phyloP scores from a whole-genome alignment of 352 stramenopile species.

The Phytophthora sp. region DNA sequence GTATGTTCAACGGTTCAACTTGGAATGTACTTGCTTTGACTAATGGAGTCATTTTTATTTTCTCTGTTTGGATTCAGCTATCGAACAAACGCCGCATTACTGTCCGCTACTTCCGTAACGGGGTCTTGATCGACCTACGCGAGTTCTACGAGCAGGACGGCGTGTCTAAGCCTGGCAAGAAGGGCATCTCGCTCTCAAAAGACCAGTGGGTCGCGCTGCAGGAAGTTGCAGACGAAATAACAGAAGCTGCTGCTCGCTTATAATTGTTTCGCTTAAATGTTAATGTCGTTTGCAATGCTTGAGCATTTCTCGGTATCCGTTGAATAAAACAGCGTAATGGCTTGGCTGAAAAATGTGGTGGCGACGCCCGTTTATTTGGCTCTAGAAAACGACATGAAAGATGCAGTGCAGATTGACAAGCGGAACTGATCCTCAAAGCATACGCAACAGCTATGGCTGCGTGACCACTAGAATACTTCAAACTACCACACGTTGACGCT shows the following conservation, averaged over 20 bases:
- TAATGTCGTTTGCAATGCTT: too few relatives aligned
- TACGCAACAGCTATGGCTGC: conserved; percentile 34
- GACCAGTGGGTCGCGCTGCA: conserved; percentile 66
- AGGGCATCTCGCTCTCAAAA: conserved; percentile 78
- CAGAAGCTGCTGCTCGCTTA: conserved; percentile 34
- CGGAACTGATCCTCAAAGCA: conserved; percentile 25
- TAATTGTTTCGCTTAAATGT: conserved; percentile 15
- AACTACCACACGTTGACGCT: conserved; percentile 49
- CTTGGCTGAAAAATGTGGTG: too few relatives aligned
- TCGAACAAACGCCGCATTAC: conserved; percentile 61
- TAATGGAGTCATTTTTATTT: conserved; percentile 12
- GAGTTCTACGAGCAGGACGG: conserved; percentile 76
- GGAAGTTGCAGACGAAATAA: conserved; percentile 39
- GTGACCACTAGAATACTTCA: conserved; percentile 41
- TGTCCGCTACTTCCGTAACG: conserved; percentile 53
- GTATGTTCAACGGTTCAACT: conserved; percentile 35
- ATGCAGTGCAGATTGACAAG: conserved; percentile 22
- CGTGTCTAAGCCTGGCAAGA: conserved; percentile 69
- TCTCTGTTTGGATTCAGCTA: conserved; percentile 39
- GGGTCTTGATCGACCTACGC: conserved; percentile 68
- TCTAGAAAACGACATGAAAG: conserved; percentile 34
- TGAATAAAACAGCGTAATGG: too few relatives aligned
- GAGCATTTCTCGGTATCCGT: too few relatives aligned
- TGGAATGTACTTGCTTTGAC: not conserved
- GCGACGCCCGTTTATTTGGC: conserved; percentile 31